Percentiles rank a stretch among this genome's conserved stretches.
phyloP scores from a whole-genome alignment of 108 stramenopile genomes.

The Nannochloropsis granulata region DNA sequence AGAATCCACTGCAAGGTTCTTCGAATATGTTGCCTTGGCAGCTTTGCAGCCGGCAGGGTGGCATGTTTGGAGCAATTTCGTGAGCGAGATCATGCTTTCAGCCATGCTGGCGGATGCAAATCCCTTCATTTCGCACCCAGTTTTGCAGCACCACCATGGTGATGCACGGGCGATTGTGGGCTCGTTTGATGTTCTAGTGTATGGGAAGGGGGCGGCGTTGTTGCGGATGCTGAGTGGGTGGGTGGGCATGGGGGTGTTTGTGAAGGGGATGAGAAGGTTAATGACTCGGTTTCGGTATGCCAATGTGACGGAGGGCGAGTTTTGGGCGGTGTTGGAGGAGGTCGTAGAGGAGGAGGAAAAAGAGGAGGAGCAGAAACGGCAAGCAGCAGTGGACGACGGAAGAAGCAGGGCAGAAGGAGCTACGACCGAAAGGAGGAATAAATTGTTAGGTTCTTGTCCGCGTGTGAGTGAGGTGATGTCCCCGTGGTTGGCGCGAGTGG shows the following conservation, averaged over 20 bases:
- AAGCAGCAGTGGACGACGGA: too few relatives aligned
- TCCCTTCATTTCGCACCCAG: conserved; percentile 1
- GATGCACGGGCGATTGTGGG: conserved; percentile 1
- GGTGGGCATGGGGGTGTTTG: conserved; percentile 5
- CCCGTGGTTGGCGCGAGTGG: neutral
- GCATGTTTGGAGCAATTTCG: conserved; percentile 21
- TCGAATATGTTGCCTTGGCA: conserved; percentile 28
- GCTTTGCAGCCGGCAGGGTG: neutral
- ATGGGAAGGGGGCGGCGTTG: conserved; percentile 24
- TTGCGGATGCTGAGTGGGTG: conserved; percentile 18
- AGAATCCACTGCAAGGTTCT: conserved; percentile 15
- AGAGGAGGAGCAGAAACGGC: neutral
- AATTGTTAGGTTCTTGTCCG: neutral
- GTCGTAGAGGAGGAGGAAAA: neutral
- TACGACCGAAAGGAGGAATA: neutral
- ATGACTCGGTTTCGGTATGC: neutral
- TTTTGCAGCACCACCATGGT: conserved; percentile 17
- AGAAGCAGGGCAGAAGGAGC: too few relatives aligned
- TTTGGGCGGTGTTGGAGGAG: conserved; percentile 9
- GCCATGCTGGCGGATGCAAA: conserved; percentile 3
- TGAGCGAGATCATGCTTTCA: conserved; percentile 16
- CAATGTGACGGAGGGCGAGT: conserved; percentile 14
- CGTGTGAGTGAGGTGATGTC: neutral
- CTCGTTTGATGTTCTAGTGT: conserved; percentile 22
- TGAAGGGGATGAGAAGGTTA: conserved; percentile 1